Evolutionary conservation across 2,329 filamentous ascomycete species (phyloP).

Genomic region (Colletotrichum orchidophilum): DNA sequence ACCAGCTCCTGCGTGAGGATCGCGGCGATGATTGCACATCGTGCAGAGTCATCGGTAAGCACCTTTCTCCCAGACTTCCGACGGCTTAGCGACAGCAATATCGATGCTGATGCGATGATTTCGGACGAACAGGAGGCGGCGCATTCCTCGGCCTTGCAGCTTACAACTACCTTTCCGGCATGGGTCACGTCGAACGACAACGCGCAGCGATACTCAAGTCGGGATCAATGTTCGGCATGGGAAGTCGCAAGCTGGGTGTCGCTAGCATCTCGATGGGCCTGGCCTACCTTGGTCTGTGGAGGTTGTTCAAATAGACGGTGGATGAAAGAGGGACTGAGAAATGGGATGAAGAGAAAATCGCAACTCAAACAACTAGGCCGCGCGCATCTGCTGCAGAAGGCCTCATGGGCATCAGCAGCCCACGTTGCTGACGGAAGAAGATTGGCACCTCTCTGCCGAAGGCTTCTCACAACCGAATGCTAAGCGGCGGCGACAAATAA

Average conservation of each 20-base stretch:
- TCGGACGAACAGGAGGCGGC: conserved; percentile 66
- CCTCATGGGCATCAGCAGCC: background rate
- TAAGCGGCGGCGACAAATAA: background rate
- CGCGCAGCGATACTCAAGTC: conserved; percentile 73
- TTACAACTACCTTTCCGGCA: conserved; percentile 82
- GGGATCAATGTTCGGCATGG: conserved; percentile 77
- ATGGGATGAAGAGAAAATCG: background rate
- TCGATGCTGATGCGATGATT: conserved; percentile 9
- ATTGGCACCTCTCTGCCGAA: background rate
- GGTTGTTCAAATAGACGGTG: conserved; percentile 63
- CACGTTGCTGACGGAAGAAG: background rate
- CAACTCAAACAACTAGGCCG: conserved; percentile 1
- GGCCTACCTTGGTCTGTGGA: conserved; percentile 76
- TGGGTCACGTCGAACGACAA: conserved; percentile 74
- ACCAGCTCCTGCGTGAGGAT: conserved; percentile 66
- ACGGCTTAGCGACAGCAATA: background rate
- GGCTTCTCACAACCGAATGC: background rate
- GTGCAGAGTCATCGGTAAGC: conserved; percentile 77
- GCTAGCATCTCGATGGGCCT: conserved; percentile 73
- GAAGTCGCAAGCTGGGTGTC: conserved; percentile 74
- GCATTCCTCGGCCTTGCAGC: conserved; percentile 79
- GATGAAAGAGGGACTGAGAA: background rate
- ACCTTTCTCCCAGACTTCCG: background rate
- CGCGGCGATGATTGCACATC: conserved; percentile 73
- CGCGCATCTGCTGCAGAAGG: background rate